phyloP scores from a whole-genome alignment of 1,139 yeast species.

The Candida mesenterica region DNA sequence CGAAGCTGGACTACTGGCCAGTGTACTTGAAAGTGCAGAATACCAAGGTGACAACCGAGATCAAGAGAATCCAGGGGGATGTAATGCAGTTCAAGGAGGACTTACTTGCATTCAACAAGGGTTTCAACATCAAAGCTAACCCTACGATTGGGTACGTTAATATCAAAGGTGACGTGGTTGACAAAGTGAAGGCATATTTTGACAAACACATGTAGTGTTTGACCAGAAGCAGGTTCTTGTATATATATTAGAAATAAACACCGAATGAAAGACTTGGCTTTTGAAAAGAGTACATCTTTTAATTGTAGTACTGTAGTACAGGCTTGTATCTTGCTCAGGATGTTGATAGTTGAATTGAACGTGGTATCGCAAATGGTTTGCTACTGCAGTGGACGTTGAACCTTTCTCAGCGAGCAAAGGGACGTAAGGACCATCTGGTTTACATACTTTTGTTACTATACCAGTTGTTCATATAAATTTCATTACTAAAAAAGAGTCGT shows the following conservation, averaged over 20 bases:
- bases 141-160: constrained; percentile 39
- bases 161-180: constrained; percentile 60
- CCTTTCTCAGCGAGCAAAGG: too few species aligned
- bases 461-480: too few species aligned
- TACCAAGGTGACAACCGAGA: constrained; percentile 57
- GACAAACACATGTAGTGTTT: constrained; percentile 16
- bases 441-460: too few species aligned
- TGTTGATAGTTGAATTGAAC: too few species aligned
- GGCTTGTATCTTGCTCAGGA: too few species aligned
- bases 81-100: constrained; percentile 57
- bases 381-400: too few species aligned
- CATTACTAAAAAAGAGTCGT: too few species aligned
- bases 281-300: neutral
- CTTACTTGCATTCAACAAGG: constrained; percentile 46
- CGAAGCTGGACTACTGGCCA: constrained; percentile 64
- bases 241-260: constrained; percentile 3
- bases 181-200: constrained; percentile 38
- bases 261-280: too few species aligned
- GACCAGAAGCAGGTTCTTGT: neutral
- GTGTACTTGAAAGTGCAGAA: constrained; percentile 60
- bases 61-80: constrained; percentile 65
- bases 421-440: too few species aligned
- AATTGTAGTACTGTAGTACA: neutral
- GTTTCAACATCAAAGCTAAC: constrained; percentile 47
- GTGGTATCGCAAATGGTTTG: too few species aligned